Base-by-base conservation (phyloP, 352 stramenopile species). In the Pythium coloratum region DNA sequence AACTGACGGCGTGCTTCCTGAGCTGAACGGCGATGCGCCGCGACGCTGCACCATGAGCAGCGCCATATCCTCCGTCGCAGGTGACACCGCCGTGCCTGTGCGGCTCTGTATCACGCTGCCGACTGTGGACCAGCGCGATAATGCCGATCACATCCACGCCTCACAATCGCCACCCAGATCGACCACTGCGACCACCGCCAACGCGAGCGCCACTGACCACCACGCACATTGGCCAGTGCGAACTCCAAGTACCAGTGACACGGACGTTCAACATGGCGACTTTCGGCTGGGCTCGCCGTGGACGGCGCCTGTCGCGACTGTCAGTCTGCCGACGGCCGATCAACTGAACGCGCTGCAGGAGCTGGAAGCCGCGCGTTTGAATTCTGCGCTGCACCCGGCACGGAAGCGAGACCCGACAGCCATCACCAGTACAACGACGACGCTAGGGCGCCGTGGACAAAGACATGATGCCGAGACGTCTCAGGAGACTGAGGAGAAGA, bases 101-200 rank as follows among this genome's bases (percentile, higher is more conserved):
- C 53, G 59, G 24, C 63, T 75, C 7, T 40, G 59, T 10, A 69
- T 75, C n/a, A 75, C 59, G 6, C 46, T 75, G 30, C 69, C 69
- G 6, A 66, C 63, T 6, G 54, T 75, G 4, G 62, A 69, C 24
- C 59, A 75, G 14, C 20, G 38, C 1, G 56, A 70, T 34, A 55
- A 55, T 12, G 34, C 69, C 24, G 42, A 28, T 3, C 57, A 66
- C 3, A 51, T 69, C 2, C 61, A 73, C 7, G 38, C n/a, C 36
- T 9, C 55, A 1, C 46, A 36, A 6, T 44, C 36, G 36, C 36
- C n/a, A 12, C 47, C 58, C 32, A 38, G 44, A 46, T 20, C 30
- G 18, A 55, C 40, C 14, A 24, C 40, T 3, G 3, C 46, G 32
- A 5, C 5, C 46, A 53, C 6, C 46, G n/a, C 36, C 36, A 44